Evolutionary conservation across 1,284 basidiomycete genomes (phyloP), one percentile per base, ranked within the genome.

Genomic region (Malassezia yamatoensis): DNA sequence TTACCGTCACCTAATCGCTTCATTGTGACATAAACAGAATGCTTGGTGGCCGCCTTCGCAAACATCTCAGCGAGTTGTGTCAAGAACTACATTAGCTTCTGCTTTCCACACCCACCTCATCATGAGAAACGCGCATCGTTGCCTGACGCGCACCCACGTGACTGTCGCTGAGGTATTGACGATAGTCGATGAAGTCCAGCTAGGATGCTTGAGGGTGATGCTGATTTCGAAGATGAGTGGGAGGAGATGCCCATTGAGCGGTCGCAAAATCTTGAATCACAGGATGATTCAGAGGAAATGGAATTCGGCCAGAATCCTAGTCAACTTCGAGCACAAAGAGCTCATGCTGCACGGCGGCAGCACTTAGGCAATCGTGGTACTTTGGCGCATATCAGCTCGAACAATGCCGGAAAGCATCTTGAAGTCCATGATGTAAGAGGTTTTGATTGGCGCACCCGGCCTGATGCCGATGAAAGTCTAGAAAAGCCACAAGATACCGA

Each of bases 391-490:
- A 3, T 13, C 5, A 56, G 38, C 2, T 51, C 54, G 36, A 74
- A 74, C 41, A 64, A 65, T 1, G 71, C 68, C 1, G 72, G 72
- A 9, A 52, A 54, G 37, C 66, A 67, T 16, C 65, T 74, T 33
- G 64, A 70, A 37, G 66, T 74, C 33, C 62, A 70, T 49, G 72
- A 74, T 51, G 72, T 66, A 15, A 54, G 72, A 41, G 72, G 72
- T 34, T 74, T 65, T 49, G 62, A 70, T 48, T 74, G 72, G 72
- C 59, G 72, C 11, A 63, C 63, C n/a, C 66, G 65, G 40, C 71
- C 71, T 3, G 54, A 51, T 9, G 50, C 46, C 13, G 56, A 66
- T 29, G 56, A 63, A 29, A 33, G 44, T 32, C 51, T 64, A 12
- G n/a, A 40, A 3, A 32, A 55, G 11, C 40, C 53, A 3, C 32